Base-by-base conservation (phyloP, 768 basidiomycete species). In the Leccinum disarticulatum region DNA sequence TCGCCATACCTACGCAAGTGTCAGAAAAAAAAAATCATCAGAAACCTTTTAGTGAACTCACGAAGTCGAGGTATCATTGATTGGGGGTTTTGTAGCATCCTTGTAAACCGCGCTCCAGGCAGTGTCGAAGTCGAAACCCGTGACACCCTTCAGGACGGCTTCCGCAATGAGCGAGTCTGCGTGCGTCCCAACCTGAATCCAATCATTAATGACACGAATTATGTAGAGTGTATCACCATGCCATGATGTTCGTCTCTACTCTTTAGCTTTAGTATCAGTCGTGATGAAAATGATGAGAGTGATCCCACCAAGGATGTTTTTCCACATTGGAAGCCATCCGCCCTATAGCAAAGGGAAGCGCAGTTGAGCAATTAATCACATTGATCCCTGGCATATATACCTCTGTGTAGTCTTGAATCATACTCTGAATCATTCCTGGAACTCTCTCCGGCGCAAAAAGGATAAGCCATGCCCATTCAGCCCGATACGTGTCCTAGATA, bases 271-370 rank as follows among this genome's bases (percentile, higher is more conserved):
- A 59, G 35, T 38, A 52, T 27, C 17, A 28, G 38, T 28, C 4
- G 2, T 14, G 8, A 2, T 46, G 22, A 48, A 22, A 15, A n/a
- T 3, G 19, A 30, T 50, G 13, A 30, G 13, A 48, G 19, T 1
- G 27, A 30, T 63, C 77, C 61, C 51, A 83, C 85, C 85, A 27
- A 88, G 83, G 14, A 93, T 81, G 61, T 93, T 93, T 74, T 92
- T 93, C 91, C 91, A 93, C 90, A 93, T 92, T 0, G 91, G 91
- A 38, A 93, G 74, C 89, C 91, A 91, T 3, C 91, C 91, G 15
- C 88, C 83, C 85, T 80, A 63, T 8, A 36, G 62, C 9, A 36
- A 49, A 27, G 15, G 3, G 49, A 55, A 55, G 15, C 6, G 9
- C 15, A 6, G 33, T 56, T 62, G 6, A 60, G 55, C 38, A 49